Conservation (phyloP, 2,329 filamentous ascomycete genomes). For the Myriosclerotinia curreyana region DNA sequence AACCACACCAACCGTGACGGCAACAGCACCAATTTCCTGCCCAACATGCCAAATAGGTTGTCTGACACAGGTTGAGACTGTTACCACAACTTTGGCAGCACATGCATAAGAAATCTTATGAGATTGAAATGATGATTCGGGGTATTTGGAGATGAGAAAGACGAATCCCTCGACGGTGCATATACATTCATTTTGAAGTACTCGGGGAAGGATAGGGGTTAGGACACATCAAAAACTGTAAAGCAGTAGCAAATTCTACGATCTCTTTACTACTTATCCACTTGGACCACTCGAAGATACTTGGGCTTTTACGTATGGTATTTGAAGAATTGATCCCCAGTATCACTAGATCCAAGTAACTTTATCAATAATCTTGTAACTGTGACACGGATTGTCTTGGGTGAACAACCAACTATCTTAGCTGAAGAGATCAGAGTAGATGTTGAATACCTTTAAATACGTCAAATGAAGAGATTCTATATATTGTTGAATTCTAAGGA, state of each 20-base stretch:
- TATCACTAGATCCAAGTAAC: background rate
- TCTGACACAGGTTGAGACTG: slow-evolving; percentile 19
- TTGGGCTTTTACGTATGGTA: background rate
- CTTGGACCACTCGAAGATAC: background rate
- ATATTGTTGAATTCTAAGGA: background rate
- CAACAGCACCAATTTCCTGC: slow-evolving; percentile 24
- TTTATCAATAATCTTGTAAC: background rate
- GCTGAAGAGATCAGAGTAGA: background rate
- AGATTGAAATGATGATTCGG: background rate
- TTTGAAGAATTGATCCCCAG: background rate
- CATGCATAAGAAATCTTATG: too few relatives aligned
- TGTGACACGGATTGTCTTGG: background rate
- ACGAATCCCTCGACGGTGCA: background rate
- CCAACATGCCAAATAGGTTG: slow-evolving; percentile 28
- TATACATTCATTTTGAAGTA: background rate
- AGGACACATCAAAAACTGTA: background rate
- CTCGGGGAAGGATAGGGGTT: background rate
- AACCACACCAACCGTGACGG: slow-evolving; percentile 30
- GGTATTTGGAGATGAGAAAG: background rate
- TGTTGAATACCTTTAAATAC: background rate
- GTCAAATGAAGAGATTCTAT: background rate
- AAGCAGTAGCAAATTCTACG: background rate
- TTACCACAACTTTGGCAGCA: slow-evolving; percentile 22
- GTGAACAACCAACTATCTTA: background rate
- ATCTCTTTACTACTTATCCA: background rate